Evolutionary conservation across 2,329 filamentous ascomycete species (phyloP).

Genomic region (Tolypocladium inflatum): DNA sequence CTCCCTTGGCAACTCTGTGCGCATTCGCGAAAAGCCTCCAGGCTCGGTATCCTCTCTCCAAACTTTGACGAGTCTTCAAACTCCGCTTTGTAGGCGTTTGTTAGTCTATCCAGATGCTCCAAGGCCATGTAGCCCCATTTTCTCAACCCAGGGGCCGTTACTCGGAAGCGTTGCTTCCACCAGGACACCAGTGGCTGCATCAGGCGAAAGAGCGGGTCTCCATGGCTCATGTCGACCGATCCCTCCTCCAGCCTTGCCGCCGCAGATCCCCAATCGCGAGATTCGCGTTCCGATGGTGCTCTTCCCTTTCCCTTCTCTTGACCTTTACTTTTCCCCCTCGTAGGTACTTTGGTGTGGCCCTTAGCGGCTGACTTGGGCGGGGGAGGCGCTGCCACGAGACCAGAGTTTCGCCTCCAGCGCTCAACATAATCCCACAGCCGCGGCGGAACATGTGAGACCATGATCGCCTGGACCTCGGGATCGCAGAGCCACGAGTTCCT

Average conservation of each 20-base stretch:
- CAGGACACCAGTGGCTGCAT: slow-evolving; percentile 70
- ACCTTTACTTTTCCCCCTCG: slow-evolving; percentile 23
- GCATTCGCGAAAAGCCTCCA: slow-evolving; percentile 58
- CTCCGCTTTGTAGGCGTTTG: slow-evolving; percentile 58
- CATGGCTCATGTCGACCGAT: slow-evolving; percentile 66
- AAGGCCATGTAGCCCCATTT: slow-evolving; percentile 83
- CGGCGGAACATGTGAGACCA: slow-evolving; percentile 64
- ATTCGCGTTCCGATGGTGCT: slow-evolving; percentile 18
- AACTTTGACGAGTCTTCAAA: slow-evolving; percentile 53
- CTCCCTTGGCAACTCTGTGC: slow-evolving; percentile 70
- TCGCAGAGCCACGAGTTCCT: slow-evolving; percentile 82
- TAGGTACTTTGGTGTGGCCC: slow-evolving; percentile 14
- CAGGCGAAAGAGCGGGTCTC: slow-evolving; percentile 71
- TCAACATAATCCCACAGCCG: slow-evolving; percentile 64
- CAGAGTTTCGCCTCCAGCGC: slow-evolving; percentile 61
- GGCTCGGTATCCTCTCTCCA: slow-evolving; percentile 63
- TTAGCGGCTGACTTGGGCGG: slow-evolving; percentile 14
- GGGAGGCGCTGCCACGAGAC: slow-evolving; percentile 38
- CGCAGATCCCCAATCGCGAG: slow-evolving; percentile 59
- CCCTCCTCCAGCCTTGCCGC: slow-evolving; percentile 63
- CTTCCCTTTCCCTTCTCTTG: slow-evolving; percentile 16
- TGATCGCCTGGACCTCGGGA: slow-evolving; percentile 59
- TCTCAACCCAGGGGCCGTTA: slow-evolving; percentile 71
- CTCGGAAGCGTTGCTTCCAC: slow-evolving; percentile 78
- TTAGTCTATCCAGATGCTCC: slow-evolving; percentile 63